Evolutionary conservation across 2,329 filamentous ascomycete species (phyloP).

Genomic region (Elsinoe australis): DNA sequence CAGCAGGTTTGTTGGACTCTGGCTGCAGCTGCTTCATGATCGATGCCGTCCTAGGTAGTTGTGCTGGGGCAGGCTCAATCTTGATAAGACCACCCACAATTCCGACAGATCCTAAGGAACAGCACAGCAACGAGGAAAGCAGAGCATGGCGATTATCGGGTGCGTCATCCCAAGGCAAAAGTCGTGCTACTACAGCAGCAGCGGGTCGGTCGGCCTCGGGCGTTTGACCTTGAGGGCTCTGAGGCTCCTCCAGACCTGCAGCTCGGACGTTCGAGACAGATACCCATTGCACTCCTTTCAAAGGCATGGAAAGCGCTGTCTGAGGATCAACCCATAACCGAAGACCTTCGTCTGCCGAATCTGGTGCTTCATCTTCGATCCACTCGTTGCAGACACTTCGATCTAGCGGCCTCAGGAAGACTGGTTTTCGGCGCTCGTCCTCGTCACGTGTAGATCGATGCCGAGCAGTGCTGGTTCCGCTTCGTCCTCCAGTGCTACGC

Average conservation of each 20-base stretch:
- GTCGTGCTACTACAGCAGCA: constrained; percentile 64
- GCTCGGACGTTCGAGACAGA: constrained; percentile 82
- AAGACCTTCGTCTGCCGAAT: constrained; percentile 51
- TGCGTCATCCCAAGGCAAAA: constrained; percentile 76
- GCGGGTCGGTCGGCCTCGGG: constrained; percentile 51
- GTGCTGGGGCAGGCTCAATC: constrained; percentile 70
- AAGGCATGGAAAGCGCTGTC: constrained; percentile 59
- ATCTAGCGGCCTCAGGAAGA: constrained; percentile 78
- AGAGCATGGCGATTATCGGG: constrained; percentile 74
- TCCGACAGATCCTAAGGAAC: constrained; percentile 60
- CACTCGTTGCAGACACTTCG: constrained; percentile 61
- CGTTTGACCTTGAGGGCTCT: constrained; percentile 64
- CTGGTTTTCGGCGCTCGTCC: constrained; percentile 52
- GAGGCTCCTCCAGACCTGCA: constrained; percentile 61
- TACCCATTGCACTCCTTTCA: constrained; percentile 70
- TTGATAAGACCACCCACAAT: constrained; percentile 82
- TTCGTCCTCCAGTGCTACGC: constrained; percentile 63
- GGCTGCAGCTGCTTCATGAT: constrained; percentile 33
- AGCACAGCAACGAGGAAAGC: constrained; percentile 69
- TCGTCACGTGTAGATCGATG: constrained; percentile 54
- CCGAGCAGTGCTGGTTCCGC: constrained; percentile 62
- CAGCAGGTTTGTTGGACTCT: constrained; percentile 17
- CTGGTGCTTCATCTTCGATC: constrained; percentile 53
- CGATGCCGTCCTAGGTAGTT: constrained; percentile 55
- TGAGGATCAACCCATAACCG: constrained; percentile 82